Evolutionary conservation across 192 early-diverging fungal species (phyloP), one percentile per base, ranked within the genome.

Genomic region (Dispira simplex): DNA sequence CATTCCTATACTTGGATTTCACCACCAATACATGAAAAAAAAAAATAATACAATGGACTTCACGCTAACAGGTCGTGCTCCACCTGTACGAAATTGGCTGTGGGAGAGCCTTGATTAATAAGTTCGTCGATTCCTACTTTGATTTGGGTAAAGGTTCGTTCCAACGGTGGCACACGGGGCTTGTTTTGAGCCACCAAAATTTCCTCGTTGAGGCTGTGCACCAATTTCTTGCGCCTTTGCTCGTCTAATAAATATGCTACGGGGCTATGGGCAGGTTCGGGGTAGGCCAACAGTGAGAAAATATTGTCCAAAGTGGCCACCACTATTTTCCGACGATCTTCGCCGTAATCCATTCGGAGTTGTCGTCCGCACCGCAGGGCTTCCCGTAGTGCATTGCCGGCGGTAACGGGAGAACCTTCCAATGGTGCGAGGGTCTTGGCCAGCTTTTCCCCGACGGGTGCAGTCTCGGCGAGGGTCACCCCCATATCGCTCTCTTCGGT

Each of bases 211-310:
- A 90, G 73, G 18, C 79, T 72, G 45, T 72, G 74, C 8, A 86
- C 87, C 46, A 92, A 69, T 11, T 75, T 68, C 63, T 81, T 73
- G 20, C 87, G 77, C 6, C 70, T 73, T 26, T 66, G 64, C 8
- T 74, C 67, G 55, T 83, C 79, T 12, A 86, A 69, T 55, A 84
- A 65, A 63, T 75, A 70, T 16, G 74, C 65, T 23, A 82, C 66
- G 21, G 71, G 72, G 64, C 78, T 79, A 47, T 74, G 46, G 20
- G 67, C 69, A 12, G 81, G 75, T 39, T 90, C 80, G 12, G 79
- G 64, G 52, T 90, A 89, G 2, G 89, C 85, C 26, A 89, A 69
- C 27, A 90, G 71, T 11, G 87, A 83, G 64, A 90, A 88, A 3
- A 82, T 70, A 39, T 39, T 39, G 32, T 39, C 32, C 32, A 39